These are phyloP conservation scores for Aspergillus leporis DNA, from an alignment of 495 filamentous ascomycete genomes.

Conservation along the genomic window DNA sequence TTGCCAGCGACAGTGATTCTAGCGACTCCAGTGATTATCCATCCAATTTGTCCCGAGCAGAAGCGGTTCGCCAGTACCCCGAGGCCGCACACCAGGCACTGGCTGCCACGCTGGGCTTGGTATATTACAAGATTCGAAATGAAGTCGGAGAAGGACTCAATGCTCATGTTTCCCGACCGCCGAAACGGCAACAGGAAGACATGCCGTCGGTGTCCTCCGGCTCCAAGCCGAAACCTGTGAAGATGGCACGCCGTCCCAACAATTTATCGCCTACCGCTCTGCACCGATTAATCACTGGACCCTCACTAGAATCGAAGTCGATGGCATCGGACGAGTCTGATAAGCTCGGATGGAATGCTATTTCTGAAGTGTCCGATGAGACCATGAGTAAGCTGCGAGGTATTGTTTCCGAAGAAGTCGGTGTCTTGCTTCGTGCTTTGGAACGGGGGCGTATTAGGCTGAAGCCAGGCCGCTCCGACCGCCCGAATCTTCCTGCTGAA, in stretches of 20 bases:
- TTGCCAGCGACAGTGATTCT: constrained; percentile 38
- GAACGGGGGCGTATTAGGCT: constrained; percentile 38
- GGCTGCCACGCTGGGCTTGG: constrained; percentile 40
- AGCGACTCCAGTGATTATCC: constrained; percentile 40
- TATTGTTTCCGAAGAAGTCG: constrained; percentile 40
- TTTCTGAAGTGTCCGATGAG: constrained; percentile 41
- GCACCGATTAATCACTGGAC: constrained; percentile 36
- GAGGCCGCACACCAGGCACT: constrained; percentile 45
- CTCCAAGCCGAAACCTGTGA: constrained; percentile 39
- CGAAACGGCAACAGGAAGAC: constrained; percentile 42
- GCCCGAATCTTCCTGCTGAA: constrained; percentile 32
- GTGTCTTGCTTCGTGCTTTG: constrained; percentile 35
- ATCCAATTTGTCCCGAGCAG: constrained; percentile 31
- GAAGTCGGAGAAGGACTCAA: constrained; percentile 39
- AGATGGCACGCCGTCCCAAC: constrained; percentile 36
- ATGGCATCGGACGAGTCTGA: constrained; percentile 38
- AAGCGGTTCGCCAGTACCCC: constrained; percentile 37
- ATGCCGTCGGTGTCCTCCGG: constrained; percentile 31
- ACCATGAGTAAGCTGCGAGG: constrained; percentile 41
- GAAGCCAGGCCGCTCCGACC: constrained; percentile 36
- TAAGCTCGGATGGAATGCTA: constrained; percentile 42
- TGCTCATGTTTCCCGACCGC: constrained; percentile 28
- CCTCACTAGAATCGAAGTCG: constrained; percentile 39
- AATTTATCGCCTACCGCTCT: constrained; percentile 36
- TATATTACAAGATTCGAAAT: constrained; percentile 47